Evolutionary conservation across 345 rosid genomes (phyloP).

Genomic region (Diplotaxis tenuifolia): DNA sequence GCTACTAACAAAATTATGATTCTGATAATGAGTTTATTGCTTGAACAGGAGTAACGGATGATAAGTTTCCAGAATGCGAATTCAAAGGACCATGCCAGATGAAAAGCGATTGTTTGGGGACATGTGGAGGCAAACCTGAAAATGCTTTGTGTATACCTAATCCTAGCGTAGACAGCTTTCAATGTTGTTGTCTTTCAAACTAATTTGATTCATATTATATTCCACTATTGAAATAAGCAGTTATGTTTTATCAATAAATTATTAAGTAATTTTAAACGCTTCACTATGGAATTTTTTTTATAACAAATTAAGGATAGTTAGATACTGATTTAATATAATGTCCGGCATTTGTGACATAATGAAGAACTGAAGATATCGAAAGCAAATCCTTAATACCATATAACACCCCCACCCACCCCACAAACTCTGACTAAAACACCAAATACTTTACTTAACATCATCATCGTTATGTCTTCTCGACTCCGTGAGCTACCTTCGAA

Average conservation of each 20-base stretch:
- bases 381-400: not conserved
- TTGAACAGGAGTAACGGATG: slow-evolving; percentile 10
- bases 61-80: slow-evolving; percentile 13
- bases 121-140: slow-evolving; percentile 26
- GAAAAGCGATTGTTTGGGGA: slow-evolving; percentile 9
- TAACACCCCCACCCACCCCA: no score
- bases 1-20: no score
- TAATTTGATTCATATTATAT: not conserved
- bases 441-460: slow-evolving; percentile 2
- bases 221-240: not conserved
- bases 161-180: slow-evolving; percentile 7
- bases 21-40: not conserved
- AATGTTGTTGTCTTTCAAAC: slow-evolving; percentile 28
- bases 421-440: slow-evolving; percentile 9
- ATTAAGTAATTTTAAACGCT: not conserved
- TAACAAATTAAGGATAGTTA: no score
- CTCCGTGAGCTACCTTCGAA: not conserved
- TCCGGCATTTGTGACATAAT: not conserved
- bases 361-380: not conserved
- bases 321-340: not conserved
- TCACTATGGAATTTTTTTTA: not conserved
- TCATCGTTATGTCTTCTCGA: not conserved
- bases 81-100: slow-evolving; percentile 19
- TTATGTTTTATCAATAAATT: not conserved
- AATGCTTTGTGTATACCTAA: slow-evolving; percentile 24